Percentiles rank a stretch among this genome's conserved stretches.
phyloP scores from a whole-genome alignment of 2,329 filamentous ascomycete species.

The Ceratocystis albifundus region DNA sequence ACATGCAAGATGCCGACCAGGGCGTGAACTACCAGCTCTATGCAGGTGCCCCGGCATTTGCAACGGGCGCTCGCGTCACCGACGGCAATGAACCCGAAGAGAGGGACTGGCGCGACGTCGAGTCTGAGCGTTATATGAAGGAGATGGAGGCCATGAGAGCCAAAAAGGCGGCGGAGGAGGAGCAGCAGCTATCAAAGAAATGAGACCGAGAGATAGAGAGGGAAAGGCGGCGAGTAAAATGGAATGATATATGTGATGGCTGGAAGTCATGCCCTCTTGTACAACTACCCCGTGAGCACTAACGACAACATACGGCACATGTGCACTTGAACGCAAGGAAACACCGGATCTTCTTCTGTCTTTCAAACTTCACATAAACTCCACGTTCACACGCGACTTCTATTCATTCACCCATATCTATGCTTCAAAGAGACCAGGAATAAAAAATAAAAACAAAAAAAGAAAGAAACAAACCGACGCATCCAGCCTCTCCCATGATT shows the following conservation, averaged over 20 bases:
- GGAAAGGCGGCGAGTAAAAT: neutral
- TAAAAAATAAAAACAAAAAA: neutral
- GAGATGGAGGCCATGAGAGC: conserved; percentile 25
- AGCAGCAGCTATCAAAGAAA: conserved; percentile 19
- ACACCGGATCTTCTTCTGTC: too few species aligned
- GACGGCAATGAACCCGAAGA: conserved; percentile 54
- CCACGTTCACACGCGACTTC: neutral
- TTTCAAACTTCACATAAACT: neutral
- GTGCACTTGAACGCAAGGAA: too few species aligned
- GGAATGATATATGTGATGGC: neutral
- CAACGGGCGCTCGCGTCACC: conserved; percentile 50
- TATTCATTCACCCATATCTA: conserved; percentile 1
- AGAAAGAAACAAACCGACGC: neutral
- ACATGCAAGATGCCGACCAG: conserved; percentile 49
- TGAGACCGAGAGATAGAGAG: neutral
- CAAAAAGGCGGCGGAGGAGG: conserved; percentile 13
- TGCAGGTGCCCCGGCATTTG: conserved; percentile 61
- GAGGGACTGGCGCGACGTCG: conserved; percentile 51
- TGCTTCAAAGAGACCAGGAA: neutral
- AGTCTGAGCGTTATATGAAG: conserved; percentile 49
- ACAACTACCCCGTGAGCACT: too few species aligned
- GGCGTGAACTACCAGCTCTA: conserved; percentile 60
- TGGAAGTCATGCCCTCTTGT: too few species aligned
- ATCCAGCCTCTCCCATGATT: neutral
- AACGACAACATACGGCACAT: too few species aligned